Base-by-base conservation (phyloP, 2,329 filamentous ascomycete genomes). In the Chaetomium sp. region DNA sequence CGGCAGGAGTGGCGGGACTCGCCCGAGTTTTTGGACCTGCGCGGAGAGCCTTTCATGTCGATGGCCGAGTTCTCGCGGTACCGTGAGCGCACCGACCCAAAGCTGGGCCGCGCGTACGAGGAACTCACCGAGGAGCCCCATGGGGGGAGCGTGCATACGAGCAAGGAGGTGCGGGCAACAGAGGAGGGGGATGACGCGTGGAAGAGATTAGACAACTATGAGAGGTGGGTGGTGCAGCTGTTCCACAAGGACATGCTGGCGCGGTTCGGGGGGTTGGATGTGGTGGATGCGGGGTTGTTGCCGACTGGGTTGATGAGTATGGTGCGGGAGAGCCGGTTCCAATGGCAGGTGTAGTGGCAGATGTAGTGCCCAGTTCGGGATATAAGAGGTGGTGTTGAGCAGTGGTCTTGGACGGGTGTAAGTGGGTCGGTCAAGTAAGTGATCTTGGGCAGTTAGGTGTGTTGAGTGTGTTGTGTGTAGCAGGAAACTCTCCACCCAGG, bases 221-320 rank as follows among this genome's bases (percentile, higher is more conserved):
- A 76, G 73, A 69, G 67, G 53, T 79, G 77, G 76, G 69, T 79
- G 7, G 64, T 72, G 12, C 70, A 71, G 59, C 66, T 77, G 59
- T 76, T 76, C 33, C 74, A 74, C 1, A 69, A 70, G 4, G 74
- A 77, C 59, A 70, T 76, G 51, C 64, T 76, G 5, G 66, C 68
- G 6, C 65, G 70, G 10, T 78, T 77, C 60, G 76, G 76, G 0
- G 74, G 74, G 0, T 50, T 78, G 59, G 69, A 69, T 36, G 71
- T 78, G 49, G 74, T 78, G 1, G 74, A 77, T 34, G 65, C 69
- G 2, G 74, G 72, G 1, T 51, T 75, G 47, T 58, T 79, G 65
- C 76, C 76, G 1, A 75, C 75, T 65, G 76, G 75, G 0, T 72
- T 79, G 74, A 73, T 78, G 5, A 67, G 65, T 9, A 66, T 76